Percentiles rank a stretch among this genome's conserved stretches.
Conservation (phyloP, 768 basidiomycete species). For the Cystobasidiopsis lactophilus region DNA sequence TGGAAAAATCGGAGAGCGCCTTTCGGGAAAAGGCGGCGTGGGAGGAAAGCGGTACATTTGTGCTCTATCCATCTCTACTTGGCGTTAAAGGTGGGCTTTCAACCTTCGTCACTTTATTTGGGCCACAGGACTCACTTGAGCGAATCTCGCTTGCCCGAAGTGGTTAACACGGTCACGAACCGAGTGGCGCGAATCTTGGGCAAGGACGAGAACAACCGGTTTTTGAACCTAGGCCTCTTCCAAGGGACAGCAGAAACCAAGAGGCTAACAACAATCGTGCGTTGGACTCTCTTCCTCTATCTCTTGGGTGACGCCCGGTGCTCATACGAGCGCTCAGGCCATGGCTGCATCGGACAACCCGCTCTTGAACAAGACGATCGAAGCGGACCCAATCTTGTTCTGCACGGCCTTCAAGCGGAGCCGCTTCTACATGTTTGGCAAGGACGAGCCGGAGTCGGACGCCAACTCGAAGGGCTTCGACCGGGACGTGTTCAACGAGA, state of each 20-base stretch:
- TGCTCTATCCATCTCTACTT: slow-evolving; percentile 76
- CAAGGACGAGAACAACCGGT: slow-evolving; percentile 80
- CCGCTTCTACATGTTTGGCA: slow-evolving; percentile 86
- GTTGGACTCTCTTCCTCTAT: slow-evolving; percentile 17
- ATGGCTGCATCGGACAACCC: slow-evolving; percentile 95
- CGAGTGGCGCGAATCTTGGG: slow-evolving; percentile 69
- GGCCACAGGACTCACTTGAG: not conserved
- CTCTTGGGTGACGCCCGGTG: not conserved
- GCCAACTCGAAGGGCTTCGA: slow-evolving; percentile 43
- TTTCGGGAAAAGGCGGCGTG: slow-evolving; percentile 65
- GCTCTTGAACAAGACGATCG: slow-evolving; percentile 61
- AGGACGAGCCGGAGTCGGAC: slow-evolving; percentile 77
- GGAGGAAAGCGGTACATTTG: slow-evolving; percentile 91
- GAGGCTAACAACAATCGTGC: slow-evolving; percentile 54
- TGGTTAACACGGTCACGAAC: slow-evolving; percentile 85
- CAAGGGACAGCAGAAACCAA: slow-evolving; percentile 85
- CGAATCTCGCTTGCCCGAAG: slow-evolving; percentile 28
- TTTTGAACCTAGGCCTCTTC: slow-evolving; percentile 68
- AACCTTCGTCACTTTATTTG: not conserved
- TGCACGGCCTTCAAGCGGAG: slow-evolving; percentile 81
- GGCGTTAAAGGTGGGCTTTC: slow-evolving; percentile 65
- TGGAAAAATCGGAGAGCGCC: slow-evolving; percentile 39
- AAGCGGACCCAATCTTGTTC: slow-evolving; percentile 73
- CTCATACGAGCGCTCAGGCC: slow-evolving; percentile 31
- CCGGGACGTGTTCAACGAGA: slow-evolving; percentile 93